Evolutionary conservation across 2,329 filamentous ascomycete species (phyloP).

Genomic region (Juglanconis juglandina): DNA sequence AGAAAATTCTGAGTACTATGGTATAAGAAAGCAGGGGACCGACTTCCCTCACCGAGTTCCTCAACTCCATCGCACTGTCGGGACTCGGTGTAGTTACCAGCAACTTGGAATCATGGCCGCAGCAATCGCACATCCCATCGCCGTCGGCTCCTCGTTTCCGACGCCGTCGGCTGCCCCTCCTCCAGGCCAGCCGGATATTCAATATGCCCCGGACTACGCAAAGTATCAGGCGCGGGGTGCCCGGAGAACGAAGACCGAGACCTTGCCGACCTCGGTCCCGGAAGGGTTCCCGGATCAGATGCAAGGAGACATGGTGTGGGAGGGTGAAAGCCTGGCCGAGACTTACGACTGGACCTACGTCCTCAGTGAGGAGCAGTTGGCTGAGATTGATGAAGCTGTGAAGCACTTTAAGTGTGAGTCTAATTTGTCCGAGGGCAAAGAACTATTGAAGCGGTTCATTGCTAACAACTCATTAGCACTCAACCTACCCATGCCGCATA

Average conservation of each 20-base stretch:
- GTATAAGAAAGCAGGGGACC: too few species aligned
- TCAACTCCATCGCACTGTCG: too few species aligned
- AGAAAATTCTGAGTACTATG: too few species aligned
- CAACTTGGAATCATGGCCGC: not conserved
- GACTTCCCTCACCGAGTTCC: too few species aligned
- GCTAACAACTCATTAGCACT: slow-evolving; percentile 27
- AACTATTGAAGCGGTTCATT: not conserved
- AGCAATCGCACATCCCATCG: not conserved
- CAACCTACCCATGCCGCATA: slow-evolving; percentile 34
- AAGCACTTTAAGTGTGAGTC: slow-evolving; percentile 39
- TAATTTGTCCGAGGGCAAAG: too few species aligned
- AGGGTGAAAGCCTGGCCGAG: slow-evolving; percentile 45
- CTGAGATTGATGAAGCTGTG: slow-evolving; percentile 45
- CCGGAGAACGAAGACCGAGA: slow-evolving; percentile 39
- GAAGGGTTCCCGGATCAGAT: slow-evolving; percentile 48
- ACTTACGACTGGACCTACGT: slow-evolving; percentile 53
- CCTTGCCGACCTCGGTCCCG: slow-evolving; percentile 40
- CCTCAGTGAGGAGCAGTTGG: slow-evolving; percentile 42
- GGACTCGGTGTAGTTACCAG: not conserved
- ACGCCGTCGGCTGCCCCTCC: slow-evolving; percentile 25
- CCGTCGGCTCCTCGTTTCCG: slow-evolving; percentile 3
- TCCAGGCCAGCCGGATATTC: slow-evolving; percentile 55
- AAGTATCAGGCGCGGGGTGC: slow-evolving; percentile 52
- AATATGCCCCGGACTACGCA: slow-evolving; percentile 50
- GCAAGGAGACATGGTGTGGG: slow-evolving; percentile 53